Conservation (phyloP, 1,284 basidiomycete species). For the Serendipita sp. region DNA sequence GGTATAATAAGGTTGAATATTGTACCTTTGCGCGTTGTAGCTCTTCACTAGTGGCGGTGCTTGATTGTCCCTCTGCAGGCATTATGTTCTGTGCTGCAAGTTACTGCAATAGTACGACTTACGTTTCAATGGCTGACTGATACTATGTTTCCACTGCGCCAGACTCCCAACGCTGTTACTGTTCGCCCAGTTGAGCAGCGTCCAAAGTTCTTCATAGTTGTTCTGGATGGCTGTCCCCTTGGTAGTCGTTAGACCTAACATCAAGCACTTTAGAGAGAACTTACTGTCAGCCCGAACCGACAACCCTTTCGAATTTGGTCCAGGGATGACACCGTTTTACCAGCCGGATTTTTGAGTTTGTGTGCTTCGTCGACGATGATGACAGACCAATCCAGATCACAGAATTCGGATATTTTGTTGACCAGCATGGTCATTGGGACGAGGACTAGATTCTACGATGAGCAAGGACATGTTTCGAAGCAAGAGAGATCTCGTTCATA, state of each 20-base stretch:
- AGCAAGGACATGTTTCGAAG: background rate
- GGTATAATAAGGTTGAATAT: background rate
- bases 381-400: slow-evolving; percentile 49
- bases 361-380: slow-evolving; percentile 77
- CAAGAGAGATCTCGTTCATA: slow-evolving; percentile 23
- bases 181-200: slow-evolving; percentile 68
- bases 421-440: slow-evolving; percentile 59
- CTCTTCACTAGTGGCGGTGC: background rate
- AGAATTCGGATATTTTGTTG: slow-evolving; percentile 44
- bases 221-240: slow-evolving; percentile 74
- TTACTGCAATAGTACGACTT: background rate
- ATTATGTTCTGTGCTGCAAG: background rate
- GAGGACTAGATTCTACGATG: slow-evolving; percentile 33
- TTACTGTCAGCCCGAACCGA: slow-evolving; percentile 59
- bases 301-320: slow-evolving; percentile 42
- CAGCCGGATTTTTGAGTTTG: slow-evolving; percentile 57
- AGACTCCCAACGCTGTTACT: slow-evolving; percentile 51
- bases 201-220: slow-evolving; percentile 70
- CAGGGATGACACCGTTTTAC: slow-evolving; percentile 48
- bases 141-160: slow-evolving; percentile 53
- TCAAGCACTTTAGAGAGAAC: background rate
- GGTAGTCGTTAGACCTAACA: slow-evolving; percentile 1
- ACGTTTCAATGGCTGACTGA: slow-evolving; percentile 22
- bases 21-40: background rate
- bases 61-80: background rate